Evolutionary conservation across 306 rosid species (phyloP).

Genomic region (Rosa persica): DNA sequence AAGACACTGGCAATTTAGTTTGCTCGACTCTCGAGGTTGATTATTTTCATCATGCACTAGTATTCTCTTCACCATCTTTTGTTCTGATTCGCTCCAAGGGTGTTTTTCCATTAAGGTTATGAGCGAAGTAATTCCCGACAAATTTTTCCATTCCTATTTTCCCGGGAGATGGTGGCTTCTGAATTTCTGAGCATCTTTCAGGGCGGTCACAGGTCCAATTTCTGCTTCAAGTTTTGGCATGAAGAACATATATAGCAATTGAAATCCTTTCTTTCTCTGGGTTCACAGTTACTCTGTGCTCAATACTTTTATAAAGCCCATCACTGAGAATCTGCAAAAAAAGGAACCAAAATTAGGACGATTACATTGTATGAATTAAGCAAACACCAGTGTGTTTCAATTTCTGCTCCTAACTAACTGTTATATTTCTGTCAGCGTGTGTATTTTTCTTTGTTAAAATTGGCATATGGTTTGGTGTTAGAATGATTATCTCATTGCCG

Average conservation of each 20-base stretch:
- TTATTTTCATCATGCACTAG: neutral
- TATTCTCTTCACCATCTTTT: neutral
- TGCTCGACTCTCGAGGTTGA: neutral
- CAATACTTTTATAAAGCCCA: conserved; percentile 66
- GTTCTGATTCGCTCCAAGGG: conserved; percentile 57
- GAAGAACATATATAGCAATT: conserved; percentile 59
- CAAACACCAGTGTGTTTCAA: neutral
- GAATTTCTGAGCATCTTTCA: conserved; percentile 34
- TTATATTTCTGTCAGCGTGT: neutral
- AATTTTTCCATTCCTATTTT: conserved; percentile 54
- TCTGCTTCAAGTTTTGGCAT: conserved; percentile 61
- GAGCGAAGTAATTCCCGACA: conserved; percentile 47
- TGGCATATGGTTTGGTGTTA: no score
- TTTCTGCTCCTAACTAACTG: neutral
- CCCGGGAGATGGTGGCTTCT: conserved; percentile 49
- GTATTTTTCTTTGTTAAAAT: neutral
- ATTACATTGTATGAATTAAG: neutral
- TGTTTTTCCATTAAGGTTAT: conserved; percentile 56
- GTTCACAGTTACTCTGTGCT: conserved; percentile 70
- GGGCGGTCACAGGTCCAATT: conserved; percentile 44
- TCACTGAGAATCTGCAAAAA: conserved; percentile 66
- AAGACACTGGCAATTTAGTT: neutral
- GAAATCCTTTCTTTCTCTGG: conserved; percentile 66
- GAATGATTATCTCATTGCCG: no score
- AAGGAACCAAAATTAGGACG: neutral